Conservation (phyloP, 2,329 filamentous ascomycete genomes). For the Paraphoma chrysanthemicola region DNA sequence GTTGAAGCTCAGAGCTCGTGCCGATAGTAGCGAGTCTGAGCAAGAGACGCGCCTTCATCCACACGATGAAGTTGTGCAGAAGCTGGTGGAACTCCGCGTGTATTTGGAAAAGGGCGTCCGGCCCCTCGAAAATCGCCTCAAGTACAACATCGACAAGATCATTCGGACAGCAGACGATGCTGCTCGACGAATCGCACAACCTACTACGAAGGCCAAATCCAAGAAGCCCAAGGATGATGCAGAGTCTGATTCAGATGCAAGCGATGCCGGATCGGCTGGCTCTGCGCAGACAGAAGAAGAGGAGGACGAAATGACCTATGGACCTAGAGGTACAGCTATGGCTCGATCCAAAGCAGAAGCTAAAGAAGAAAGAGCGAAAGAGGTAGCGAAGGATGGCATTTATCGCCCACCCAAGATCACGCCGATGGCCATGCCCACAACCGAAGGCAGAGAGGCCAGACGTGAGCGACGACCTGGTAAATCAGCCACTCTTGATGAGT, state of each 20-base stretch:
- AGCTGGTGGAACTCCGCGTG: slow-evolving; percentile 88
- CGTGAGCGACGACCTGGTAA: slow-evolving; percentile 69
- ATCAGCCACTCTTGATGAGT: slow-evolving; percentile 90
- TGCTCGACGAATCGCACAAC: slow-evolving; percentile 37
- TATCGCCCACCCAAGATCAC: slow-evolving; percentile 91
- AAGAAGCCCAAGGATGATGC: slow-evolving; percentile 45
- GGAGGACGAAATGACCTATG: slow-evolving; percentile 67
- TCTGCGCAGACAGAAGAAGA: slow-evolving; percentile 40
- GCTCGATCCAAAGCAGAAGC: slow-evolving; percentile 33
- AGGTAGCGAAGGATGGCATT: slow-evolving; percentile 66
- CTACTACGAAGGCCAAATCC: slow-evolving; percentile 20
- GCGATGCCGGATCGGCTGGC: slow-evolving; percentile 39
- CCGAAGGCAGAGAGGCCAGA: slow-evolving; percentile 66
- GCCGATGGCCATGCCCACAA: slow-evolving; percentile 81
- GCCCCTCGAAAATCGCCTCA: slow-evolving; percentile 86
- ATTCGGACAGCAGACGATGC: slow-evolving; percentile 83
- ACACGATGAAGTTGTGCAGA: slow-evolving; percentile 76
- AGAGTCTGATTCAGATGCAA: slow-evolving; percentile 52
- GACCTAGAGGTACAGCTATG: slow-evolving; percentile 64
- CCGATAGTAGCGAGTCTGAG: slow-evolving; percentile 32
- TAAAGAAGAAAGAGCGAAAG: slow-evolving; percentile 26
- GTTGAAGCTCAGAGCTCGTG: slow-evolving; percentile 68
- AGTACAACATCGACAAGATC: slow-evolving; percentile 96
- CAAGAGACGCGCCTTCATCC: slow-evolving; percentile 53
- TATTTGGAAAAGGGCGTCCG: slow-evolving; percentile 93